phyloP scores from a whole-genome alignment of 2,329 filamentous ascomycete genomes.

The Aspergillus caelatus region DNA sequence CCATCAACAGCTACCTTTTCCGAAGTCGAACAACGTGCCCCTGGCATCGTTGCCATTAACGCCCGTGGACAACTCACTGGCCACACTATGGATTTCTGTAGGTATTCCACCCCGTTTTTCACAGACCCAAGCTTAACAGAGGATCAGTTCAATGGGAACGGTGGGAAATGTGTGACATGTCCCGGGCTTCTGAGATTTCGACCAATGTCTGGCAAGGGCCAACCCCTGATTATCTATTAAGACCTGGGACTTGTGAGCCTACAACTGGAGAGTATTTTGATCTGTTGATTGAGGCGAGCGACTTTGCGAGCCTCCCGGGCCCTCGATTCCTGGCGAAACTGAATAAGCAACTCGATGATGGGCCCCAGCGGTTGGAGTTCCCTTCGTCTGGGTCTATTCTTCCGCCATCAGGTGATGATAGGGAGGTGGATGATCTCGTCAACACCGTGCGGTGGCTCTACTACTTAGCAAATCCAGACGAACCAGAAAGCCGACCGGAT shows the following conservation, averaged over 20 bases:
- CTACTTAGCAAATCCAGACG: slow-evolving; percentile 70
- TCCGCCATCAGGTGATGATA: slow-evolving; percentile 78
- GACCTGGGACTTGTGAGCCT: slow-evolving; percentile 38
- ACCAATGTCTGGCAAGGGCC: slow-evolving; percentile 89
- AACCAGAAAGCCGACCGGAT: slow-evolving; percentile 43
- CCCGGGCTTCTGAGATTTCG: slow-evolving; percentile 82
- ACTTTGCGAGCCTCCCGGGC: slow-evolving; percentile 76
- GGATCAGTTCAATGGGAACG: slow-evolving; percentile 74
- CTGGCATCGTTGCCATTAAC: slow-evolving; percentile 75
- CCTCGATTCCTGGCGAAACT: slow-evolving; percentile 66
- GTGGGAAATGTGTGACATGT: slow-evolving; percentile 92
- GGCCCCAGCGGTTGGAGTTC: slow-evolving; percentile 71
- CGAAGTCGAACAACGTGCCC: slow-evolving; percentile 70
- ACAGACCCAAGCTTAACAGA: slow-evolving; percentile 14
- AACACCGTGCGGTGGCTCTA: slow-evolving; percentile 91
- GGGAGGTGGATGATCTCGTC: slow-evolving; percentile 80
- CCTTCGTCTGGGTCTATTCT: slow-evolving; percentile 93
- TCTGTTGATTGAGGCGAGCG: slow-evolving; percentile 84
- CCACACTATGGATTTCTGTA: slow-evolving; percentile 80
- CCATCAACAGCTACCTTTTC: slow-evolving; percentile 62
- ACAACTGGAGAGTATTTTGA: slow-evolving; percentile 69
- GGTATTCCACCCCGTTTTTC: slow-evolving; percentile 28
- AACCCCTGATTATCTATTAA: slow-evolving; percentile 69
- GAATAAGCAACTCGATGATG: slow-evolving; percentile 57
- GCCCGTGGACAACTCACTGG: slow-evolving; percentile 72